These are phyloP conservation scores for Thymus mandschuricus DNA, from an alignment of 257 asterid species.

Conservation along the genomic window DNA sequence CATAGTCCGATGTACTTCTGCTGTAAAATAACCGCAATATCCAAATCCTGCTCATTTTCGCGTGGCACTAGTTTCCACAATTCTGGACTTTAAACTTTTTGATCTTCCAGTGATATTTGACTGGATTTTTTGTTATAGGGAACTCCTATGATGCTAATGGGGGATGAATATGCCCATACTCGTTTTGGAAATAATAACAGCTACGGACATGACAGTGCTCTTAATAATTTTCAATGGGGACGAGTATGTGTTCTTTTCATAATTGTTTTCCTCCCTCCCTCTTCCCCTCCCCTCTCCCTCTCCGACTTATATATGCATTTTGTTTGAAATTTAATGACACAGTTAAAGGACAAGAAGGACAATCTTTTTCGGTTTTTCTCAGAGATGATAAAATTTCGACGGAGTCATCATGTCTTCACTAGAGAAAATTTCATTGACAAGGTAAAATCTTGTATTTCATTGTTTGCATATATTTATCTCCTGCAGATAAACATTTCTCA, in stretches of 20 bases:
- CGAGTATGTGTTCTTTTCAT: constrained; percentile 53
- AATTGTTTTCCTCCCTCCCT: constrained; percentile 2
- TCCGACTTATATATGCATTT: not conserved
- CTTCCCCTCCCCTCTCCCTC: not conserved
- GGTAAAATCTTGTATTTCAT: constrained; percentile 46
- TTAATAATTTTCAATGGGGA: constrained; percentile 91
- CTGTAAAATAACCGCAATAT: constrained; percentile 19
- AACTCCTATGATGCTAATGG: constrained; percentile 99
- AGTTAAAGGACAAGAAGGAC: constrained; percentile 80
- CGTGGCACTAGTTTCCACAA: constrained; percentile 21
- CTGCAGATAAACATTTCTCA: constrained; percentile 8
- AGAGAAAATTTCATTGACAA: constrained; percentile 74
- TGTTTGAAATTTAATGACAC: constrained; percentile 40
- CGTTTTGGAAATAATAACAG: constrained; percentile 95
- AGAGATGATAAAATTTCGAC: constrained; percentile 75
- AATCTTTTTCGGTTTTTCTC: constrained; percentile 87
- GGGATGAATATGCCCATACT: constrained; percentile 97
- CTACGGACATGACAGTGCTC: constrained; percentile 90
- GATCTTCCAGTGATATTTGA: constrained; percentile 18
- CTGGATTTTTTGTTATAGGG: constrained; percentile 57
- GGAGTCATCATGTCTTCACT: constrained; percentile 53
- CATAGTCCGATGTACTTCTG: constrained; percentile 1
- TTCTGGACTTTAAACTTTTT: constrained; percentile 16
- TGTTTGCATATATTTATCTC: constrained; percentile 5
- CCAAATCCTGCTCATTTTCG: not conserved